These are phyloP conservation scores for Saprolegnia parasitica DNA, from an alignment of 352 stramenopile species.

Conservation along the genomic window DNA sequence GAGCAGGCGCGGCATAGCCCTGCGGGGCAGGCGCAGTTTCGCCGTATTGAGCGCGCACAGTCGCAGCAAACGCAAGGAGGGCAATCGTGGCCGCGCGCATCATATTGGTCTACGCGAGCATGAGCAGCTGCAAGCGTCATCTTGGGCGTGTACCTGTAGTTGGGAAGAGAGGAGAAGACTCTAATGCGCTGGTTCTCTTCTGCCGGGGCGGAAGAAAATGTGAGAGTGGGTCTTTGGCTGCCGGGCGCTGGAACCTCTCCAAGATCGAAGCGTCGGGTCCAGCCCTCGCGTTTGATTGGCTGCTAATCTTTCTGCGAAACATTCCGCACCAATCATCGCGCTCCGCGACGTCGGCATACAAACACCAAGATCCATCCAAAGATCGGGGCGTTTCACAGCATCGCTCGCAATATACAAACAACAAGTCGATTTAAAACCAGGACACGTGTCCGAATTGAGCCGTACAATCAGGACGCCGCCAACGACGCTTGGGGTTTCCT, in stretches of 20 bases:
- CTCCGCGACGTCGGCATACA: background rate
- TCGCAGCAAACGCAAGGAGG: conserved; percentile 5
- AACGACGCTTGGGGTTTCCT: too few relatives aligned
- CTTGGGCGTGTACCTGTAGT: background rate
- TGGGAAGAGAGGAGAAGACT: background rate
- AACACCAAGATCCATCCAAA: conserved; percentile 9
- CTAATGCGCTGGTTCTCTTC: background rate
- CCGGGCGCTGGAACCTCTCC: background rate
- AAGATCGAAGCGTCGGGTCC: conserved; percentile 25
- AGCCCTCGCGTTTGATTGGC: conserved; percentile 10
- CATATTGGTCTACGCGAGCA: conserved; percentile 1
- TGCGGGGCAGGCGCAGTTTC: background rate
- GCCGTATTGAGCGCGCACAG: background rate
- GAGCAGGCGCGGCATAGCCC: background rate
- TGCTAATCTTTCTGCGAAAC: conserved; percentile 9
- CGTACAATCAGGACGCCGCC: background rate
- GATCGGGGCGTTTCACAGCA: conserved; percentile 4
- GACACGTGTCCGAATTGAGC: background rate
- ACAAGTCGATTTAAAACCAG: background rate
- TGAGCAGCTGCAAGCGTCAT: background rate
- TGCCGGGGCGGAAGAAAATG: background rate
- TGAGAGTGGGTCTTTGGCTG: background rate
- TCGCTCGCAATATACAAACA: background rate
- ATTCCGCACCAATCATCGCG: conserved; percentile 22
- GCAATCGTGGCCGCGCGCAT: conserved; percentile 16